These are phyloP conservation scores for Colletotrichum ledebouriae DNA, from an alignment of 2,329 filamentous ascomycete species.

Conservation along the genomic window DNA sequence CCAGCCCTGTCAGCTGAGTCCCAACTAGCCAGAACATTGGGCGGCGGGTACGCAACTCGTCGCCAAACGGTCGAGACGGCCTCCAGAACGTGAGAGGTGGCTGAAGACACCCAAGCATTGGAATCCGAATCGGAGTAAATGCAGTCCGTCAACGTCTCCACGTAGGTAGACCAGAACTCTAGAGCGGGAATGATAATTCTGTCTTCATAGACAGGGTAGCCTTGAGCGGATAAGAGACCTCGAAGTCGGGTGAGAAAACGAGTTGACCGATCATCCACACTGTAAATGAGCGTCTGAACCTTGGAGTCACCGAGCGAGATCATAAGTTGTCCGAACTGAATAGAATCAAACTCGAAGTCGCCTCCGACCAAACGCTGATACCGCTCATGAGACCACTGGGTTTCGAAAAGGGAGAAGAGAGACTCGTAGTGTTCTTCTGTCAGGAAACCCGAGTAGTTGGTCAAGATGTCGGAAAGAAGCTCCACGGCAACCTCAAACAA, in stretches of 20 bases:
- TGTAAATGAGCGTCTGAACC: constrained; percentile 70
- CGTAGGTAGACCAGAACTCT: constrained; percentile 85
- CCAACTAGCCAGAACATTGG: constrained; percentile 72
- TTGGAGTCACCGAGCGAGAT: constrained; percentile 78
- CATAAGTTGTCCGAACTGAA: constrained; percentile 76
- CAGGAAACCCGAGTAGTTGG: constrained; percentile 75
- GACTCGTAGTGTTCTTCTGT: constrained; percentile 68
- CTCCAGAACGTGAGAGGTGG: constrained; percentile 71
- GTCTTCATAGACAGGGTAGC: constrained; percentile 79
- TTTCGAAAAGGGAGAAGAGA: constrained; percentile 71
- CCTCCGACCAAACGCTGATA: constrained; percentile 69
- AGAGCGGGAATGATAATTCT: constrained; percentile 80
- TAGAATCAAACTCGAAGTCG: constrained; percentile 73
- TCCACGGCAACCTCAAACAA: constrained; percentile 73
- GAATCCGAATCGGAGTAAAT: constrained; percentile 63
- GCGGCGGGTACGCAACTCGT: constrained; percentile 77
- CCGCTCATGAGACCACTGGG: constrained; percentile 68
- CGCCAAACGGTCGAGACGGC: constrained; percentile 76
- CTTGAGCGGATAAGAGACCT: constrained; percentile 74
- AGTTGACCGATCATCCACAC: constrained; percentile 63
- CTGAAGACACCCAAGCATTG: constrained; percentile 68
- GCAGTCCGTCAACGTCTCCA: constrained; percentile 75
- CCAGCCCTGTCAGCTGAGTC: constrained; percentile 76
- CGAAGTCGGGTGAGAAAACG: constrained; percentile 71
- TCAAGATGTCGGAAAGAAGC: constrained; percentile 74